A percentile compares a stretch with the other conserved stretches of the same genome.
Conservation (phyloP, 2,329 filamentous ascomycete species). For the Aspergillus proliferans region DNA sequence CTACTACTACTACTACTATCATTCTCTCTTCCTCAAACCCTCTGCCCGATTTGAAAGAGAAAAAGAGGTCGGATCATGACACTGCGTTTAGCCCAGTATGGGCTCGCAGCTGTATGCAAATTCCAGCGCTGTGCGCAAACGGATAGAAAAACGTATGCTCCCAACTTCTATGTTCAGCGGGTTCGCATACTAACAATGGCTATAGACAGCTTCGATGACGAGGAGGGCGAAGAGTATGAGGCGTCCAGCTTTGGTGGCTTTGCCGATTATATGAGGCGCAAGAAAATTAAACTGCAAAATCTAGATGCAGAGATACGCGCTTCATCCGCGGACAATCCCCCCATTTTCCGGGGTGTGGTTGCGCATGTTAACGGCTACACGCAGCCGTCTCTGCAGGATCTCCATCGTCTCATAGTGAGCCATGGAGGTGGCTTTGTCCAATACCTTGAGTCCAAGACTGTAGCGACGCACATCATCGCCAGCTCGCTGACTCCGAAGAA, state of each 20-base stretch:
- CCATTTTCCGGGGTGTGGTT: slow-evolving; percentile 85
- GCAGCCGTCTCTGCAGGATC: slow-evolving; percentile 81
- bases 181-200: background rate
- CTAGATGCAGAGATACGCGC: slow-evolving; percentile 76
- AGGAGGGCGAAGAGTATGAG: slow-evolving; percentile 86
- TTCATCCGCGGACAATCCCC: slow-evolving; percentile 62
- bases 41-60: background rate
- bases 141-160: slow-evolving; percentile 52
- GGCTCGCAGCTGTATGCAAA: slow-evolving; percentile 58
- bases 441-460: slow-evolving; percentile 90
- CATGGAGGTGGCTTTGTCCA: slow-evolving; percentile 95
- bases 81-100: slow-evolving; percentile 40
- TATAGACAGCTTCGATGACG: slow-evolving; percentile 65
- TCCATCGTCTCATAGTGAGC: slow-evolving; percentile 80
- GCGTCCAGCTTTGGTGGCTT: slow-evolving; percentile 84
- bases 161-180: background rate
- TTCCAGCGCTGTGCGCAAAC: slow-evolving; percentile 55
- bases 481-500: slow-evolving; percentile 90
- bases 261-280: slow-evolving; percentile 83
- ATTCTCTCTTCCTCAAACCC: background rate
- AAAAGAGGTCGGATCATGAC: slow-evolving; percentile 13
- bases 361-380: slow-evolving; percentile 94
- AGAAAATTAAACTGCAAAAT: slow-evolving; percentile 97
- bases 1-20: background rate
- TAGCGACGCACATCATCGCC: slow-evolving; percentile 92